These are phyloP conservation scores for Terana coerulea DNA, from an alignment of 768 basidiomycete genomes.

Conservation along the genomic window DNA sequence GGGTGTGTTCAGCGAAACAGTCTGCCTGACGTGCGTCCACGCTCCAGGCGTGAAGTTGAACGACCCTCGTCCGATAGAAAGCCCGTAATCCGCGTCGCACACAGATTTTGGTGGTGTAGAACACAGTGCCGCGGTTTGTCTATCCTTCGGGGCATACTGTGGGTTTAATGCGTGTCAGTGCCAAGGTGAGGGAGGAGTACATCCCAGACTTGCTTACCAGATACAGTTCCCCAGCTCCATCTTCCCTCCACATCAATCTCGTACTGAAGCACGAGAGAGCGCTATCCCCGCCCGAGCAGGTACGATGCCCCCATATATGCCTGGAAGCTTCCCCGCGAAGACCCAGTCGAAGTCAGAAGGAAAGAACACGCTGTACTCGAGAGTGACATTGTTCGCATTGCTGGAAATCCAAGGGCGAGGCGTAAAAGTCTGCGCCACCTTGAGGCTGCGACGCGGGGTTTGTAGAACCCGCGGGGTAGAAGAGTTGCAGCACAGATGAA, in stretches of 20 bases:
- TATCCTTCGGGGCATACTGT: constrained; percentile 74
- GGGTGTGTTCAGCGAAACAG: constrained; percentile 69
- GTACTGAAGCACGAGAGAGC: constrained; percentile 80
- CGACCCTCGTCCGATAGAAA: constrained; percentile 71
- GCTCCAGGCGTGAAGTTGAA: constrained; percentile 57
- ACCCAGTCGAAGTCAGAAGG: constrained; percentile 74
- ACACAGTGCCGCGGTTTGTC: constrained; percentile 61
- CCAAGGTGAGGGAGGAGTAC: no score
- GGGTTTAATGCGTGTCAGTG: background rate
- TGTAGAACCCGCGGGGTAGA: constrained; percentile 66
- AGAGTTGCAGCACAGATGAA: constrained; percentile 51
- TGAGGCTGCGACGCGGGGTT: constrained; percentile 60
- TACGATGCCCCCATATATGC: constrained; percentile 63
- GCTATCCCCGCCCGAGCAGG: constrained; percentile 71
- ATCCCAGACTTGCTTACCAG: constrained; percentile 57
- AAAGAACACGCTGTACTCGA: constrained; percentile 76
- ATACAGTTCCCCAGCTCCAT: constrained; percentile 73
- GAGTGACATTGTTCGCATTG: constrained; percentile 47
- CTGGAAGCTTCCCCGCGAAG: constrained; percentile 80
- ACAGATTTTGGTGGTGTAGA: constrained; percentile 49
- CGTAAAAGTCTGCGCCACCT: constrained; percentile 74
- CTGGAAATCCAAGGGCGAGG: constrained; percentile 42
- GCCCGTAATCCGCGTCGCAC: constrained; percentile 64
- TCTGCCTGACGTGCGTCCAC: constrained; percentile 75
- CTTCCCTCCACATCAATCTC: constrained; percentile 74